phyloP scores from a whole-genome alignment of 2,329 filamentous ascomycete genomes.

The Aureobasidium sp. region DNA sequence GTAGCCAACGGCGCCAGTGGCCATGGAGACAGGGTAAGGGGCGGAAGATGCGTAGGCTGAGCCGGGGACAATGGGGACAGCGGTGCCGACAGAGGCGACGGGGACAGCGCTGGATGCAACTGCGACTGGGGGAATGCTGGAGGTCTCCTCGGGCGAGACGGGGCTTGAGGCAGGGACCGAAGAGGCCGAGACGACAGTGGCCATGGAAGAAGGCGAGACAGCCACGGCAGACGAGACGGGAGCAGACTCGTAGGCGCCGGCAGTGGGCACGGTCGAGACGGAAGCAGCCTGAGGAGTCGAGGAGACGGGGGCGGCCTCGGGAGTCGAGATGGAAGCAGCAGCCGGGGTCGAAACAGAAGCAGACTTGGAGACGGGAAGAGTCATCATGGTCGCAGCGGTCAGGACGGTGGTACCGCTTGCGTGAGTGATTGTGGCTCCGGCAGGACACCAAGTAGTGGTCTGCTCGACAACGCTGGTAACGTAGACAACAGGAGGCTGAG shows the following conservation, averaged over 20 bases:
- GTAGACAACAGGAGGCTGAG: conserved; percentile 1
- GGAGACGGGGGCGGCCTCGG: not conserved
- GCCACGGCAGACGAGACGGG: conserved; percentile 2
- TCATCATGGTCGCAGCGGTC: conserved; percentile 4
- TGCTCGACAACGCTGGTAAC: conserved; percentile 1
- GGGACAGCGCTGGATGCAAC: not conserved
- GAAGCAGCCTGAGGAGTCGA: not conserved
- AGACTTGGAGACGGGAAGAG: not conserved
- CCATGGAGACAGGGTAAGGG: not conserved
- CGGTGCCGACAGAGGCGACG: not conserved
- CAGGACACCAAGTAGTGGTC: conserved; percentile 7
- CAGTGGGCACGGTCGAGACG: not conserved
- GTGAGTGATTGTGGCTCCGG: not conserved
- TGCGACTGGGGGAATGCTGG: not conserved
- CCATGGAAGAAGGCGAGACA: not conserved
- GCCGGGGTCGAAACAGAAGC: not conserved
- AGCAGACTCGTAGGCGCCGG: conserved; percentile 1
- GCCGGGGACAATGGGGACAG: not conserved
- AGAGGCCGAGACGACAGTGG: not conserved
- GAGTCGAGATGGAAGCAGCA: not conserved
- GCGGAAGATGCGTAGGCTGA: not conserved
- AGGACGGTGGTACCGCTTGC: conserved; percentile 10
- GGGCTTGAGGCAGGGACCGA: not conserved
- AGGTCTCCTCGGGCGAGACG: not conserved
- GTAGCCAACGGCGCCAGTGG: not conserved